A percentile compares a stretch with the other conserved stretches of the same genome.
Evolutionary conservation across 78 protist species (phyloP).

Genomic region (Chrysochromulina parva): DNA sequence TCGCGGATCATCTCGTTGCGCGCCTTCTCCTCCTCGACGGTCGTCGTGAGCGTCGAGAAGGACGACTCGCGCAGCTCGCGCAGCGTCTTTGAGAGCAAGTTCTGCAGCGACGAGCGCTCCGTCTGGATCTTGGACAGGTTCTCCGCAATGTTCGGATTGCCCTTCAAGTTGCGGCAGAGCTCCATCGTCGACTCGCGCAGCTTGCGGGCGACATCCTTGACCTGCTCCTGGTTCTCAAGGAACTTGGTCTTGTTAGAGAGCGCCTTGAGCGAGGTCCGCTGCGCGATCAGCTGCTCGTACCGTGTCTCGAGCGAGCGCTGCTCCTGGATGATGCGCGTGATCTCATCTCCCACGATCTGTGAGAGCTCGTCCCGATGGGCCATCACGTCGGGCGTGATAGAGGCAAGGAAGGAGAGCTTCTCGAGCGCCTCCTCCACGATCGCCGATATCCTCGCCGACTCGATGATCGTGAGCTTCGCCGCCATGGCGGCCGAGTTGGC

Average conservation of each 20-base stretch:
- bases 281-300: constrained; percentile 36
- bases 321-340: constrained; percentile 23
- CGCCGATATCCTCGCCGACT: constrained; percentile 19
- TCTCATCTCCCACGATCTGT: constrained; percentile 36
- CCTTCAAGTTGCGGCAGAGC: constrained; percentile 38
- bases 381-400: constrained; percentile 48
- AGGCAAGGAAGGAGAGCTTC: constrained; percentile 26
- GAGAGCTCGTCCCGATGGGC: constrained; percentile 61
- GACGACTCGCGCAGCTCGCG: constrained; percentile 16
- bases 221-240: constrained; percentile 13
- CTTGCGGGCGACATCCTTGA: background rate
- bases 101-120: constrained; percentile 9
- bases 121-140: constrained; percentile 36
- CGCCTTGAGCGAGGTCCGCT: constrained; percentile 23
- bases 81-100: background rate
- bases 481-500: too few relatives aligned
- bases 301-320: constrained; percentile 19
- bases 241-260: background rate
- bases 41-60: background rate
- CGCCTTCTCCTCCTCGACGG: constrained; percentile 22
- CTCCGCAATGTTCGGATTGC: constrained; percentile 44
- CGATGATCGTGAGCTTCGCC: background rate
- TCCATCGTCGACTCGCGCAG: constrained; percentile 39
- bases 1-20: background rate
- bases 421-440: constrained; percentile 49